Percentiles rank a stretch among this genome's conserved stretches.
phyloP scores from a whole-genome alignment of 140 eudicot genomes.

The Stevia rebaudiana region DNA sequence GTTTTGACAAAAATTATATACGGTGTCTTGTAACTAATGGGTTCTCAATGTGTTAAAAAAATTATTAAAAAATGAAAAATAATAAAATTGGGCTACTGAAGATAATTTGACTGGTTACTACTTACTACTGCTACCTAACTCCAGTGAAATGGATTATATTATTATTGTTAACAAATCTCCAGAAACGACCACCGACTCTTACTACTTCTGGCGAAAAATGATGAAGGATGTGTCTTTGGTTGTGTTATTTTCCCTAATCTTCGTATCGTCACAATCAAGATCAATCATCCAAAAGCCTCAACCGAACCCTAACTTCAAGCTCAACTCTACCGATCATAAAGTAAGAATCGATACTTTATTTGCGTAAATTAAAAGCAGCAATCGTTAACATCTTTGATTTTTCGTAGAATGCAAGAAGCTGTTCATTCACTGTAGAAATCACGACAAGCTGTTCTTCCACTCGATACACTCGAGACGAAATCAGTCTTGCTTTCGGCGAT shows the following conservation, averaged over 20 bases:
- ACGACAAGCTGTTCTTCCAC: conserved; percentile 69
- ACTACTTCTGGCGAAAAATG: conserved; percentile 13
- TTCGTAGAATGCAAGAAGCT: conserved; percentile 30
- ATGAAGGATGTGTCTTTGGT: conserved; percentile 23
- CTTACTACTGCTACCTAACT: no score
- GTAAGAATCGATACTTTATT: conserved; percentile 7
- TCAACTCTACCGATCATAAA: conserved; percentile 41
- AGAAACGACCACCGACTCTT: conserved; percentile 9
- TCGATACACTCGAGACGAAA: conserved; percentile 56
- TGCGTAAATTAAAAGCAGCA: neutral
- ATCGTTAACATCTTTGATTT: neutral
- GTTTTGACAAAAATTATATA: no score
- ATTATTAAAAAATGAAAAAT: no score
- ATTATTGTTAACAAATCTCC: no score
- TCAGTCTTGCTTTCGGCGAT: conserved; percentile 80
- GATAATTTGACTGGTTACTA: no score
- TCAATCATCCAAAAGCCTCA: conserved; percentile 37
- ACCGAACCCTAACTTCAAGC: conserved; percentile 39
- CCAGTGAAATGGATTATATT: no score
- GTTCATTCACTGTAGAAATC: conserved; percentile 54
- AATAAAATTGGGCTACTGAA: no score
- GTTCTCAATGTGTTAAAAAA: no score
- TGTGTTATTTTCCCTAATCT: conserved; percentile 28
- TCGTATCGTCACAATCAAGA: conserved; percentile 34
- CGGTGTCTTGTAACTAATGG: no score